Conservation (phyloP, 176 grass and related monocot genomes). For the Bolboschoenus planiculmis region DNA sequence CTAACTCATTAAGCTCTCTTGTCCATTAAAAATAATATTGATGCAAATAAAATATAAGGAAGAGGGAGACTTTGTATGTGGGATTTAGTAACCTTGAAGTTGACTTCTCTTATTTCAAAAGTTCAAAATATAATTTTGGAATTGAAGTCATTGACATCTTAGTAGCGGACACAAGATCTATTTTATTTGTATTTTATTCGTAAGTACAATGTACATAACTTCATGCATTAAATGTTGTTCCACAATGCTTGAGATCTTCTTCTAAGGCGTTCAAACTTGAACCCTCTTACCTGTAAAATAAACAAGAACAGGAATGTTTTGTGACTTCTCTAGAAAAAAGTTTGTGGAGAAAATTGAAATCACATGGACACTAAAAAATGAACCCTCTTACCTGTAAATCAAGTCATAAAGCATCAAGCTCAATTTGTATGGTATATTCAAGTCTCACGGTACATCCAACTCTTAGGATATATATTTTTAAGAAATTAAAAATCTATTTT, state of each 20-base stretch:
- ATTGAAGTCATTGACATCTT: neutral
- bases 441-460: too few species aligned
- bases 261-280: constrained; percentile 6
- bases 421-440: too few species aligned
- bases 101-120: constrained; percentile 25
- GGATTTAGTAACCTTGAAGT: neutral
- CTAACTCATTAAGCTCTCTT: neutral
- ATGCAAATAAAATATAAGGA: neutral
- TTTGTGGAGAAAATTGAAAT: neutral
- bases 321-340: neutral
- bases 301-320: neutral
- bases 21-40: neutral
- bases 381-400: neutral
- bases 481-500: too few species aligned
- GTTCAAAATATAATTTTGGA: neutral
- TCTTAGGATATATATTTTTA: too few species aligned
- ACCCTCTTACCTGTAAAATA: neutral
- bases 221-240: constrained; percentile 9
- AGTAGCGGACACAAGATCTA: neutral
- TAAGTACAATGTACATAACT: neutral
- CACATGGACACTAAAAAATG: neutral
- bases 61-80: neutral
- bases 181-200: neutral
- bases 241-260: neutral
- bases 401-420: too few species aligned